These are phyloP conservation scores for Leptographium procerum DNA, from an alignment of 2,329 filamentous ascomycete genomes.

Conservation along the genomic window DNA sequence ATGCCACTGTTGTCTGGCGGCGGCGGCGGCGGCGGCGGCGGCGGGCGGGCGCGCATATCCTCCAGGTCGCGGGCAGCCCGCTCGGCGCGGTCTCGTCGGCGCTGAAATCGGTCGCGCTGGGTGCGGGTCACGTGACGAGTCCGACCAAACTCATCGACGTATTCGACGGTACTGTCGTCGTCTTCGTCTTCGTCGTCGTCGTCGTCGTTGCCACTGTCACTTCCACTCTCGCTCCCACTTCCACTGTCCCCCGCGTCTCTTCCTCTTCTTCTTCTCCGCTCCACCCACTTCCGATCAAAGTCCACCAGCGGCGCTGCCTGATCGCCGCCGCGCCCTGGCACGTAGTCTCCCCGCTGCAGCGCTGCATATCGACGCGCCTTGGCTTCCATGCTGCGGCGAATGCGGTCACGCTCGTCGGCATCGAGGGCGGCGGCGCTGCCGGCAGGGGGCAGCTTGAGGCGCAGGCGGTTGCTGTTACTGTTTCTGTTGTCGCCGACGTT, in stretches of 20 bases:
- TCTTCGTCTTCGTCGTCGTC: constrained; percentile 80
- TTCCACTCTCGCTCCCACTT: constrained; percentile 26
- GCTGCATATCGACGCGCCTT: constrained; percentile 82
- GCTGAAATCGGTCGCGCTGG: constrained; percentile 53
- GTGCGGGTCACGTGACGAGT: constrained; percentile 59
- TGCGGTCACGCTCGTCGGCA: constrained; percentile 56
- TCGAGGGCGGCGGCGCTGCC: constrained; percentile 46
- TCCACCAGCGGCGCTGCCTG: constrained; percentile 66
- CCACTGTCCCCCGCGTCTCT: constrained; percentile 18
- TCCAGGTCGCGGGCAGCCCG: constrained; percentile 49
- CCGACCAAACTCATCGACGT: constrained; percentile 87
- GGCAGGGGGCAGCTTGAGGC: constrained; percentile 35
- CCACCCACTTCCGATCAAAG: constrained; percentile 93
- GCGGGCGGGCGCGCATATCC: constrained; percentile 55
- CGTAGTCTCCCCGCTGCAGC: constrained; percentile 80
- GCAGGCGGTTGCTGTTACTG: constrained; percentile 18
- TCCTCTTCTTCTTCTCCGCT: constrained; percentile 52
- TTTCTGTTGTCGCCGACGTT: background rate
- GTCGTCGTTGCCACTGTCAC: constrained; percentile 28
- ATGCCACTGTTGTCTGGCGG: no score
- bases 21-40: constrained; percentile 47
- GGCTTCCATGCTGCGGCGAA: constrained; percentile 74
- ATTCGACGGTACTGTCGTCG: constrained; percentile 50
- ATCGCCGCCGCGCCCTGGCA: constrained; percentile 55
- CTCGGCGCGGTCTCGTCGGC: constrained; percentile 37